These are phyloP conservation scores for Takashimella koratensis DNA, from an alignment of 1,284 basidiomycete species.

Conservation along the genomic window DNA sequence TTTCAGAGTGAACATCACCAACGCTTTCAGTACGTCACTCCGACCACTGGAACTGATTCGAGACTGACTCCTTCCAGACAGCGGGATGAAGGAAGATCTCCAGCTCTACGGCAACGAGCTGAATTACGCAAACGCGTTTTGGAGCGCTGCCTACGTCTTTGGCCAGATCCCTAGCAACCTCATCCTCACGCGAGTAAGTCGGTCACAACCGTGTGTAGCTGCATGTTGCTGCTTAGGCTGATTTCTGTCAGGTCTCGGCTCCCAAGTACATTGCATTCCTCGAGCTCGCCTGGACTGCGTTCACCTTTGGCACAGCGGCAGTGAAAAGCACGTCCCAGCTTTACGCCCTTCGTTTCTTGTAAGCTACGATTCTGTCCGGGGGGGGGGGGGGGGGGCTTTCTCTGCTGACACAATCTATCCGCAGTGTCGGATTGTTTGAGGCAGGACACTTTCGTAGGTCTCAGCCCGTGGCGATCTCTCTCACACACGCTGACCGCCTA, in stretches of 20 bases:
- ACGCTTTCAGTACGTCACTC: constrained; percentile 17
- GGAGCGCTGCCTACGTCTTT: constrained; percentile 31
- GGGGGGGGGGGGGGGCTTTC: background rate
- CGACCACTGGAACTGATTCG: background rate
- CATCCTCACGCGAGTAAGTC: constrained; percentile 23
- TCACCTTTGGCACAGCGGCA: constrained; percentile 23
- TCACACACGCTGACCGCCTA: no score
- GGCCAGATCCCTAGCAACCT: constrained; percentile 30
- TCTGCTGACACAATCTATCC: background rate
- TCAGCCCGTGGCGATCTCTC: no score
- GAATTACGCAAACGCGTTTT: constrained; percentile 51
- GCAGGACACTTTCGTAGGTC: constrained; percentile 33
- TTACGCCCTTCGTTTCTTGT: constrained; percentile 31
- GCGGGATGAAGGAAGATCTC: constrained; percentile 70
- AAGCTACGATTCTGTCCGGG: constrained; percentile 4
- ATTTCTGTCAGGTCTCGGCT: no score
- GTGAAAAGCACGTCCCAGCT: constrained; percentile 21
- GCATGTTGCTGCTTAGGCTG: constrained; percentile 7
- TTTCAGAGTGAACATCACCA: constrained; percentile 22
- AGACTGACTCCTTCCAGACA: background rate
- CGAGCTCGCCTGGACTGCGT: constrained; percentile 25
- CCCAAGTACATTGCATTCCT: constrained; percentile 30
- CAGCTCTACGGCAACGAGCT: constrained; percentile 65
- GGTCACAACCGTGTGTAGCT: background rate
- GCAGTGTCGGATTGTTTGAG: constrained; percentile 28